These are phyloP conservation scores for Rhodamnia rubescens DNA, from an alignment of 345 rosid genomes.

Conservation along the genomic window DNA sequence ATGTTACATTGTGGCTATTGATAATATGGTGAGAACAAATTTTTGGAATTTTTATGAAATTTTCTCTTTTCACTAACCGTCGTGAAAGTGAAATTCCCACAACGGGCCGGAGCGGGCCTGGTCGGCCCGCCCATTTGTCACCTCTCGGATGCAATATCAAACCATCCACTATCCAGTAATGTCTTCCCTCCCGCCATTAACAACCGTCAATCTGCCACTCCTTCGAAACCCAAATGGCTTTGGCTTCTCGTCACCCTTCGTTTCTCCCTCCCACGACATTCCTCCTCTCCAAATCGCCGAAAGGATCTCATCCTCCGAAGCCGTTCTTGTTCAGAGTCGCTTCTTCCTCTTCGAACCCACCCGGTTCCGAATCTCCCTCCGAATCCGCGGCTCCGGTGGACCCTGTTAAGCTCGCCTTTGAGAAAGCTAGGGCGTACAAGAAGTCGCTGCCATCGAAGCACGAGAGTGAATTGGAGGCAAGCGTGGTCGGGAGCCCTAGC, in stretches of 20 bases:
- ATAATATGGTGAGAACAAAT: no score
- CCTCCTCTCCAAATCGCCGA: not conserved
- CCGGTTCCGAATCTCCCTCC: not conserved
- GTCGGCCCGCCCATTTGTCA: not conserved
- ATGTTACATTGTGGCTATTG: no score
- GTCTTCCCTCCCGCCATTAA: not conserved
- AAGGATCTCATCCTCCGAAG: not conserved
- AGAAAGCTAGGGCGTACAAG: slow-evolving; percentile 52
- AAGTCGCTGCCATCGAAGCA: not conserved
- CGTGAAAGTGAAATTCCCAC: not conserved
- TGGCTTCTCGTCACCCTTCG: not conserved
- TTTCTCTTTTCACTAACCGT: rapidly evolving
- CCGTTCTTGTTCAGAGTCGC: not conserved
- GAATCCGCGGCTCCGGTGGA: slow-evolving; percentile 18
- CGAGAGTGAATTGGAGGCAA: not conserved
- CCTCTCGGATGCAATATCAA: not conserved
- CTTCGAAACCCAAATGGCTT: not conserved
- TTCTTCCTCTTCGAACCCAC: not conserved
- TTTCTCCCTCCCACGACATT: not conserved
- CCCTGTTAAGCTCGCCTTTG: slow-evolving; percentile 61
- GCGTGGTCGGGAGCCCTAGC: not conserved
- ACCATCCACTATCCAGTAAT: not conserved
- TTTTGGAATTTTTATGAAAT: not conserved
- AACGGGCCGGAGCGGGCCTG: not conserved
- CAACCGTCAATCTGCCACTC: not conserved